phyloP scores from a whole-genome alignment of 2,329 filamentous ascomycete genomes.

The Talaromyces atroroseus region DNA sequence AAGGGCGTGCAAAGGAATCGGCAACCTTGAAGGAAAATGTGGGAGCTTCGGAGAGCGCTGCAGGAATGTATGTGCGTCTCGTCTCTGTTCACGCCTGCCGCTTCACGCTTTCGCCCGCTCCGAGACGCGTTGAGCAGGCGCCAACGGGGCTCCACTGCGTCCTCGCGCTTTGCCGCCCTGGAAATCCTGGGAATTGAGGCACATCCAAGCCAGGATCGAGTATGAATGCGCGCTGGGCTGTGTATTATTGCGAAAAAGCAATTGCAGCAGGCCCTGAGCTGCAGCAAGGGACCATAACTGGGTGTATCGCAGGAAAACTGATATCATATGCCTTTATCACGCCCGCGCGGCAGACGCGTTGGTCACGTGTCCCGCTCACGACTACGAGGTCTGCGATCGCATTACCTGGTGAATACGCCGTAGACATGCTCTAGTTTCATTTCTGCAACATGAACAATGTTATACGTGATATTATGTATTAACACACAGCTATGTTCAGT shows the following conservation, averaged over 20 bases:
- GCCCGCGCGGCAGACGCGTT: not conserved
- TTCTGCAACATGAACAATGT: not conserved
- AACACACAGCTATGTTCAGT: not conserved
- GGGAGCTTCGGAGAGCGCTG: constrained; percentile 2
- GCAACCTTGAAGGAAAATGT: constrained; percentile 11
- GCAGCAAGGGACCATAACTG: not conserved
- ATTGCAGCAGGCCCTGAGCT: not conserved
- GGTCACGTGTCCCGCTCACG: not conserved
- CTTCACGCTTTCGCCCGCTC: constrained; percentile 15
- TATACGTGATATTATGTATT: not conserved
- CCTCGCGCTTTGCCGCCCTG: constrained; percentile 10
- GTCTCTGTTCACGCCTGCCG: constrained; percentile 9
- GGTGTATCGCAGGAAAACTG: not conserved
- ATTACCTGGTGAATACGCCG: too few relatives aligned
- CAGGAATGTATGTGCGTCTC: constrained; percentile 15
- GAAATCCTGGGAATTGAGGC: not conserved
- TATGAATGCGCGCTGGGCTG: not conserved
- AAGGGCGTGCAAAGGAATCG: constrained; percentile 5
- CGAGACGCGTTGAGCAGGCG: constrained; percentile 15
- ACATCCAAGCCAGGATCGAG: not conserved
- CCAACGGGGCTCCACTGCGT: constrained; percentile 13
- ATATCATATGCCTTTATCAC: not conserved
- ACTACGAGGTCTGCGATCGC: not conserved
- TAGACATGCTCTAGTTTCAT: too few relatives aligned
- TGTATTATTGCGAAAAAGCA: not conserved